These are phyloP conservation scores for Pyrus communis DNA, from an alignment of 306 rosid species.

Conservation along the genomic window DNA sequence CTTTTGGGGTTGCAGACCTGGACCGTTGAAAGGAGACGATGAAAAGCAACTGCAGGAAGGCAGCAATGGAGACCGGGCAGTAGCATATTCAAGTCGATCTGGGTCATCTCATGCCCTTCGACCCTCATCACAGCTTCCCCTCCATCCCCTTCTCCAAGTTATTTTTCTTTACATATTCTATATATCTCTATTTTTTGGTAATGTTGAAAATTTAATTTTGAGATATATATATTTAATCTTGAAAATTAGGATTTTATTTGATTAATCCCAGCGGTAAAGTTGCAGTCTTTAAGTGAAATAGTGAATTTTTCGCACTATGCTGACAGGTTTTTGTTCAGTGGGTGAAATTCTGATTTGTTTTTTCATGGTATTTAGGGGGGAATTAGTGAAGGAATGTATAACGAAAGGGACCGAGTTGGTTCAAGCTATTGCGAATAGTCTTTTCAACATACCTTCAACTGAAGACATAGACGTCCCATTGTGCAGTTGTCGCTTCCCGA, in stretches of 20 bases:
- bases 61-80: no score
- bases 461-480: constrained; percentile 70
- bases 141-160: neutral
- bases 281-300: no score
- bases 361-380: constrained; percentile 36
- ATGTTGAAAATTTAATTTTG: neutral
- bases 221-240: neutral
- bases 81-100: no score
- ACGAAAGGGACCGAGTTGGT: constrained; percentile 62
- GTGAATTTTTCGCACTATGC: neutral
- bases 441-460: constrained; percentile 62
- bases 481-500: constrained; percentile 60
- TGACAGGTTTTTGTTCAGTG: neutral
- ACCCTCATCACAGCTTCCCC: no score
- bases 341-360: neutral
- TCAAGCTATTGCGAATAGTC: constrained; percentile 59
- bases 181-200: neutral
- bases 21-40: no score
- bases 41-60: no score
- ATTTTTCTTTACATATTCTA: neutral
- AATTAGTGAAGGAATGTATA: constrained; percentile 49
- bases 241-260: neutral
- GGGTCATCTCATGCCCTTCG: no score
- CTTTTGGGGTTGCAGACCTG: no score
- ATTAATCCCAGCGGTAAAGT: no score